A percentile compares a stretch with the other conserved stretches of the same genome.
Conservation (phyloP, 257 asterid genomes). For the Agastache rugosa region DNA sequence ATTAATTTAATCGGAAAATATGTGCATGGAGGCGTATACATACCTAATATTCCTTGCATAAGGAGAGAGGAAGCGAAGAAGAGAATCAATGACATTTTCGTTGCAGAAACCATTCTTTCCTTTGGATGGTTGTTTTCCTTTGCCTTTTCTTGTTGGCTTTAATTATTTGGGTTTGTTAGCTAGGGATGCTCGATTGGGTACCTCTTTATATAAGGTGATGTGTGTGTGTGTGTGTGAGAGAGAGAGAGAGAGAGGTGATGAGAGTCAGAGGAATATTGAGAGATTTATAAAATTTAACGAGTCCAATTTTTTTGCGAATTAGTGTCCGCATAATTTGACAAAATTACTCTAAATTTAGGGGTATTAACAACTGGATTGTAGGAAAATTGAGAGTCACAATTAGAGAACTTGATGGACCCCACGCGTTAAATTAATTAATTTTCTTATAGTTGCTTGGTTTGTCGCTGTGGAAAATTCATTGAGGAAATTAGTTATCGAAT, state of each 20-base stretch:
- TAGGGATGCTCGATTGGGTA: background rate
- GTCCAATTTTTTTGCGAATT: background rate
- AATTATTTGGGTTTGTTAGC: background rate
- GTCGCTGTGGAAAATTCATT: background rate
- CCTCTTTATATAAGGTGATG: conserved; percentile 40
- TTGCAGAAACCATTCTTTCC: conserved; percentile 47
- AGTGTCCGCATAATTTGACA: conserved; percentile 2
- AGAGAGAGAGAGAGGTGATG: background rate
- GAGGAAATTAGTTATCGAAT: background rate
- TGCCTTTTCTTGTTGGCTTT: conserved; percentile 9
- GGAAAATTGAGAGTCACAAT: conserved; percentile 26
- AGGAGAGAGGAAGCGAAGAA: conserved; percentile 57
- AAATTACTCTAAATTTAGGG: conserved; percentile 17
- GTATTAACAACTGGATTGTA: background rate
- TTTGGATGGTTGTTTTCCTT: conserved; percentile 32
- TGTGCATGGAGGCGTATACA: background rate
- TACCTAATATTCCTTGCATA: conserved; percentile 54
- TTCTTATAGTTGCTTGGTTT: background rate
- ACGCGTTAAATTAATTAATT: conserved; percentile 26
- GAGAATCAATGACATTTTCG: conserved; percentile 44
- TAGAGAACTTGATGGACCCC: background rate
- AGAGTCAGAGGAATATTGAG: conserved; percentile 1
- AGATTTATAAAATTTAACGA: background rate
- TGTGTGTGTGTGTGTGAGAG: too few species aligned
- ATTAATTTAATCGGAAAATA: background rate